These are phyloP conservation scores for Macaranga tanarius DNA, from an alignment of 441 rosid genomes.

Conservation along the genomic window DNA sequence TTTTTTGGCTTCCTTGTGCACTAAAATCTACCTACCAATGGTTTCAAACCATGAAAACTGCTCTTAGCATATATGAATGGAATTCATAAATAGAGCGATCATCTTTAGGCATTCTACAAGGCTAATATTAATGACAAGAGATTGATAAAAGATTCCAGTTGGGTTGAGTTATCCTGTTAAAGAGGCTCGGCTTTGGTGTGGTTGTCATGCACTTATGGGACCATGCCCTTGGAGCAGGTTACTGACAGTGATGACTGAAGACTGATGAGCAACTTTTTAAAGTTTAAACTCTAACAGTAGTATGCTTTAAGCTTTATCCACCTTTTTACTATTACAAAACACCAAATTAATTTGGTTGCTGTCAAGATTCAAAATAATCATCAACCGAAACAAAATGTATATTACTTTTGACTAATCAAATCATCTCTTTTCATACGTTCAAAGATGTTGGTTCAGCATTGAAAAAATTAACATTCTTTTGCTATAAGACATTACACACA, in stretches of 20 bases:
- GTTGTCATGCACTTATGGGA: too few relatives aligned
- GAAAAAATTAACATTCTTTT: slow-evolving; percentile 19
- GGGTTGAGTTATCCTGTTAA: background rate
- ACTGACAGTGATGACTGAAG: background rate
- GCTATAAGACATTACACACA: background rate
- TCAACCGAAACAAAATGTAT: background rate
- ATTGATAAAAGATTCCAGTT: background rate
- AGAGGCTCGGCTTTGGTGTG: too few relatives aligned
- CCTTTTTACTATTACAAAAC: background rate
- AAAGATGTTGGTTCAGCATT: background rate
- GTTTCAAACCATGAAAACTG: background rate
- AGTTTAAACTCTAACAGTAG: too few relatives aligned
- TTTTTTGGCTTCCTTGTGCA: background rate
- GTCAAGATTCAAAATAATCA: background rate
- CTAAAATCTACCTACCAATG: background rate
- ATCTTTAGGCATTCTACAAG: background rate
- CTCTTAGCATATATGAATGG: background rate
- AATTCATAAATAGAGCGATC: background rate
- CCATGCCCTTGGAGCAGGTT: background rate
- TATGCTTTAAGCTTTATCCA: background rate
- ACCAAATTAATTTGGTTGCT: background rate
- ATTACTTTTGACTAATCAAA: slow-evolving; percentile 1
- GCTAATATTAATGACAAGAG: background rate
- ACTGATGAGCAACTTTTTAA: background rate
- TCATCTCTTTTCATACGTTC: slow-evolving; percentile 13